These are phyloP conservation scores for Parsonsia alboflavescens DNA, from an alignment of 257 asterid genomes.

Conservation along the genomic window DNA sequence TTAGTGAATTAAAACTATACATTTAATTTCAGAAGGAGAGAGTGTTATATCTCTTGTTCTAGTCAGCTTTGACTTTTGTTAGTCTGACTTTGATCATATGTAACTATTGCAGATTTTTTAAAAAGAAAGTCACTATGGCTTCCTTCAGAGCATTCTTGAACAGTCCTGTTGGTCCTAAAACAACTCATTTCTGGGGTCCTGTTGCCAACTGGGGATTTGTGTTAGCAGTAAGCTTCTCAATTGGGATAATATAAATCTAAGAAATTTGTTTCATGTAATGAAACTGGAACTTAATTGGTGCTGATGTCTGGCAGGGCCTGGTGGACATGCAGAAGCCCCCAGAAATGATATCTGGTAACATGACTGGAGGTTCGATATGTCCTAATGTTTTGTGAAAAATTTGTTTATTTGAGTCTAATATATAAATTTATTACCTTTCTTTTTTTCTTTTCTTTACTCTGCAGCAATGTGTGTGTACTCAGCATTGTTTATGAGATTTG, in stretches of 20 bases:
- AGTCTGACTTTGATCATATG: neutral
- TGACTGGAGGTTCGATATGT: slow-evolving; percentile 65
- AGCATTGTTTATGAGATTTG: slow-evolving; percentile 90
- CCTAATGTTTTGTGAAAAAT: neutral
- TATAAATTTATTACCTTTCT: neutral
- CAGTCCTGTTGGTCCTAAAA: slow-evolving; percentile 44
- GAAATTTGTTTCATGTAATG: neutral
- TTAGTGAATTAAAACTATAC: neutral
- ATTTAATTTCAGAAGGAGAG: neutral
- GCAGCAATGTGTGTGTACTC: slow-evolving; percentile 96
- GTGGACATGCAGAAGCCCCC: slow-evolving; percentile 93
- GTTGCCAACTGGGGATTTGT: slow-evolving; percentile 46
- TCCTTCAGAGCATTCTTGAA: slow-evolving; percentile 36
- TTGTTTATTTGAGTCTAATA: slow-evolving; percentile 2
- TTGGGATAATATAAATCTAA: neutral
- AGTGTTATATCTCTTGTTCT: neutral
- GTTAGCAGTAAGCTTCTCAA: slow-evolving; percentile 27
- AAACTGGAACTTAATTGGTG: slow-evolving; percentile 2
- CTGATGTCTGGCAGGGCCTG: slow-evolving; percentile 49
- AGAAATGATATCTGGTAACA: slow-evolving; percentile 89
- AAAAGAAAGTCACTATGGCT: slow-evolving; percentile 18
- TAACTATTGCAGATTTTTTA: slow-evolving; percentile 6
- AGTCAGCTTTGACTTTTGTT: neutral
- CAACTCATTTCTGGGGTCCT: slow-evolving; percentile 49
- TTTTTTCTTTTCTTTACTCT: slow-evolving; percentile 10